These are phyloP conservation scores for Chrysoporthe cubensis DNA, from an alignment of 2,329 filamentous ascomycete genomes.

Conservation along the genomic window DNA sequence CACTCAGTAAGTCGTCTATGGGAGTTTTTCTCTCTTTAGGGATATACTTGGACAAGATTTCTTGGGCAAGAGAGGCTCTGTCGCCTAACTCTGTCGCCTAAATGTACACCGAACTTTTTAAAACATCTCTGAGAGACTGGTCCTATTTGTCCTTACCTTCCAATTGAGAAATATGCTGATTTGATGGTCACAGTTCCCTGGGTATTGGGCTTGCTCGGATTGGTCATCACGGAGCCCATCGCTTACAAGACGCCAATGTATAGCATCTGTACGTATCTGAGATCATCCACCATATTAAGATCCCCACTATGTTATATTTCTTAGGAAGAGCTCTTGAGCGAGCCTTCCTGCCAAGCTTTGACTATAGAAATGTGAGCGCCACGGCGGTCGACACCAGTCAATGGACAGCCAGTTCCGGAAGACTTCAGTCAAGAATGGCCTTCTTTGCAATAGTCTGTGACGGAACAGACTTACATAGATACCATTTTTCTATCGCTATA, in stretches of 20 bases:
- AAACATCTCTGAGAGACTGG: neutral
- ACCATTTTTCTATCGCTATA: too few species aligned
- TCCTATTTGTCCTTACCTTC: neutral
- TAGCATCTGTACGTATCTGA: slow-evolving; percentile 41
- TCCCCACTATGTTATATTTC: neutral
- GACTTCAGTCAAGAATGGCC: too few species aligned
- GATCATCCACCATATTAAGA: neutral
- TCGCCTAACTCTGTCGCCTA: neutral
- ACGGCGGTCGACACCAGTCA: too few species aligned
- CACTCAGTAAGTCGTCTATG: slow-evolving; percentile 34
- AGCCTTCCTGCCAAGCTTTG: too few species aligned
- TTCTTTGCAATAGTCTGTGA: too few species aligned
- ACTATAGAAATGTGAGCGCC: too few species aligned
- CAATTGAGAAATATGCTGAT: neutral
- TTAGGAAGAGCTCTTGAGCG: neutral
- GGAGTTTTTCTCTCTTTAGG: neutral
- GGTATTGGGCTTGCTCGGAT: slow-evolving; percentile 48
- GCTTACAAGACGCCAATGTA: slow-evolving; percentile 42
- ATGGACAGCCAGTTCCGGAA: too few species aligned
- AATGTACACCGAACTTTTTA: too few species aligned
- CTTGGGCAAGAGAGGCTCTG: neutral
- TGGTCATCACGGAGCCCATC: slow-evolving; percentile 45
- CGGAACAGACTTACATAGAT: too few species aligned
- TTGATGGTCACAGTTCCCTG: slow-evolving; percentile 42
- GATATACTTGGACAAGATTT: neutral